Evolutionary conservation across 306 rosid genomes (phyloP).

Genomic region (Carpinus viminea): DNA sequence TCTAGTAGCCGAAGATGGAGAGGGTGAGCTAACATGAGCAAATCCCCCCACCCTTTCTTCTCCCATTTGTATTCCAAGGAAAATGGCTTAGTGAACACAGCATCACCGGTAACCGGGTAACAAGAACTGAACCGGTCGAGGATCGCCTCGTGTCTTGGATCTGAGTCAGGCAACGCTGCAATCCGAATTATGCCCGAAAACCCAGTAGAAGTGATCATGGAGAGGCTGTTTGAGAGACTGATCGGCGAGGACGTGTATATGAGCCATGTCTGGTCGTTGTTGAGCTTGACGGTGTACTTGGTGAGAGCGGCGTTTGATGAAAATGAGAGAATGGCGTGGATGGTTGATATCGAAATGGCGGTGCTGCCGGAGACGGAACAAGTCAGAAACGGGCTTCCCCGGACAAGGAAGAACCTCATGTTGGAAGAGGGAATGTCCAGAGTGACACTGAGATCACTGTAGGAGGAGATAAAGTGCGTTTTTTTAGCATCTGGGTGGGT

Average conservation of each 20-base stretch:
- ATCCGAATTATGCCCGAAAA: slow-evolving; percentile 72
- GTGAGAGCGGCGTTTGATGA: slow-evolving; percentile 51
- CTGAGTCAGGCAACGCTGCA: slow-evolving; percentile 52
- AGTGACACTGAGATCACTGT: slow-evolving; percentile 69
- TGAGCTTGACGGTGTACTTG: slow-evolving; percentile 56
- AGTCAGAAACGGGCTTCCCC: slow-evolving; percentile 84
- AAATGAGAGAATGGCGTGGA: slow-evolving; percentile 61
- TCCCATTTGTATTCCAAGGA: slow-evolving; percentile 71
- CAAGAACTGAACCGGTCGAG: slow-evolving; percentile 65
- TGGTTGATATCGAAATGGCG: slow-evolving; percentile 57
- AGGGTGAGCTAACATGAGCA: slow-evolving; percentile 84
- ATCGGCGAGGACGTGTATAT: slow-evolving; percentile 63
- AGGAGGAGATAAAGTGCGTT: slow-evolving; percentile 59
- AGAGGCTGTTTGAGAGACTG: slow-evolving; percentile 33
- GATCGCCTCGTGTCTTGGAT: slow-evolving; percentile 29
- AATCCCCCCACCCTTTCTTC: slow-evolving; percentile 68
- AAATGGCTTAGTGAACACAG: slow-evolving; percentile 55
- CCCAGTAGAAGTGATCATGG: slow-evolving; percentile 51
- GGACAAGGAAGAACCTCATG: slow-evolving; percentile 63
- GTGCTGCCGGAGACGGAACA: slow-evolving; percentile 43
- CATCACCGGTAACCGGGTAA: slow-evolving; percentile 79
- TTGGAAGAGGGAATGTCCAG: slow-evolving; percentile 72
- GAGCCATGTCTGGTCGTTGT: slow-evolving; percentile 84
- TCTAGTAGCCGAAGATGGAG: slow-evolving; percentile 63
- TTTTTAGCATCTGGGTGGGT: slow-evolving; percentile 23